These are phyloP conservation scores for Actinidia arguta DNA, from an alignment of 179 eudicot genomes.

Conservation along the genomic window DNA sequence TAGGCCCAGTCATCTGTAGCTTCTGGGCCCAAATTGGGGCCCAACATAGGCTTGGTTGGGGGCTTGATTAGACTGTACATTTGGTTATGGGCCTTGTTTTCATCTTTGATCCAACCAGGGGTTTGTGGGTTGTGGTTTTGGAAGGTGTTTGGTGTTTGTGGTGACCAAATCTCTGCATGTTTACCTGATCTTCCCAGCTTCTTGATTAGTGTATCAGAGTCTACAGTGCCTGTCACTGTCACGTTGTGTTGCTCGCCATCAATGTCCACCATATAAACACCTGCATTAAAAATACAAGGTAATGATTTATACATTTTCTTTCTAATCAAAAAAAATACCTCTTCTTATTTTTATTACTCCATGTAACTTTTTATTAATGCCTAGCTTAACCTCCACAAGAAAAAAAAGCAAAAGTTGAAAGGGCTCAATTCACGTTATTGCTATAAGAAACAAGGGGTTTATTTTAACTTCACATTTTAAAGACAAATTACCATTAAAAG, in stretches of 20 bases:
- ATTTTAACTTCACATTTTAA: too few relatives aligned
- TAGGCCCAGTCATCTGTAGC: conserved; percentile 24
- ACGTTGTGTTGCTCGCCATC: conserved; percentile 49
- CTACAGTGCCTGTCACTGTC: conserved; percentile 41
- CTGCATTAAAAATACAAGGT: conserved; percentile 20
- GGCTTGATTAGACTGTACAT: conserved; percentile 23
- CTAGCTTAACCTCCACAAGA: too few relatives aligned
- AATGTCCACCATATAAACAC: conserved; percentile 50
- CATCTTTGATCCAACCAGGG: conserved; percentile 8
- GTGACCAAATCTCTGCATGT: conserved; percentile 51
- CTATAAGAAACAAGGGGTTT: too few relatives aligned
- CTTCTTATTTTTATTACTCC: too few relatives aligned
- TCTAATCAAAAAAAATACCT: too few relatives aligned
- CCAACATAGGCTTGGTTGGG: conserved; percentile 16
- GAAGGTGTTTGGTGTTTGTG: conserved; percentile 30
- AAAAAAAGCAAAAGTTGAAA: too few relatives aligned
- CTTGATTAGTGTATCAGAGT: conserved; percentile 47
- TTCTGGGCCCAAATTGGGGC: conserved; percentile 16
- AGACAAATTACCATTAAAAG: too few relatives aligned
- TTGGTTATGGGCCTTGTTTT: conserved; percentile 20
- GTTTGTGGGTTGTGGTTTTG: conserved; percentile 23
- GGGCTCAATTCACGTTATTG: too few relatives aligned
- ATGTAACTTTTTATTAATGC: too few relatives aligned
- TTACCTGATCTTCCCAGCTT: conserved; percentile 51
- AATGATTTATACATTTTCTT: too few relatives aligned